Evolutionary conservation across 2,329 filamentous ascomycete genomes (phyloP).

Genomic region (Aspergillus fructus): DNA sequence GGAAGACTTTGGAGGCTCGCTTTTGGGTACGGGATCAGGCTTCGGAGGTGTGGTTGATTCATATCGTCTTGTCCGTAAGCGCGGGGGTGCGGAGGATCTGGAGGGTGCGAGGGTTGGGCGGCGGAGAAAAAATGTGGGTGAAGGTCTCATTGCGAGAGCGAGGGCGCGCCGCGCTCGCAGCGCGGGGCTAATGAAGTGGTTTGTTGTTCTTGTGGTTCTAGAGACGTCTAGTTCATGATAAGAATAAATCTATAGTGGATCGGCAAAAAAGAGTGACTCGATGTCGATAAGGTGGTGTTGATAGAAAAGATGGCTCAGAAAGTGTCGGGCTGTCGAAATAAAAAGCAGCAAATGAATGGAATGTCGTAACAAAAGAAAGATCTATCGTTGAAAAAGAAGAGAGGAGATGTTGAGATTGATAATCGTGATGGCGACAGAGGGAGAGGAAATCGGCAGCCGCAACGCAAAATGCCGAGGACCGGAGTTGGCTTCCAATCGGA

Average conservation of each 20-base stretch:
- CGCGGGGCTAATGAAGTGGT: not conserved
- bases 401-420: not conserved
- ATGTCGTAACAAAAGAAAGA: not conserved
- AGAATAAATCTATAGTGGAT: not conserved
- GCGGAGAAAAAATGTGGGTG: constrained; percentile 7
- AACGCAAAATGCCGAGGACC: constrained; percentile 6
- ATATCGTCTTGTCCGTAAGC: constrained; percentile 14
- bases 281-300: not conserved
- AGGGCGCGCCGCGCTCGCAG: not conserved
- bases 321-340: not conserved
- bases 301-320: not conserved
- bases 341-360: not conserved
- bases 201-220: not conserved
- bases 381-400: not conserved
- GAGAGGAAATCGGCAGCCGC: not conserved
- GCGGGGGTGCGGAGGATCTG: constrained; percentile 5
- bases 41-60: constrained; percentile 13
- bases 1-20: not conserved
- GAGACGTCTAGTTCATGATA: not conserved
- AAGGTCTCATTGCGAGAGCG: constrained; percentile 14
- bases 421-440: constrained; percentile 3
- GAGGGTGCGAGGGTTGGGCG: constrained; percentile 12
- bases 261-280: not conserved
- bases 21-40: constrained; percentile 8
- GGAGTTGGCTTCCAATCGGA: constrained; percentile 11